Evolutionary conservation across 805 yeast genomes (phyloP), one percentile per base, ranked within the genome.

Genomic region (Metschnikowia rubicola): DNA sequence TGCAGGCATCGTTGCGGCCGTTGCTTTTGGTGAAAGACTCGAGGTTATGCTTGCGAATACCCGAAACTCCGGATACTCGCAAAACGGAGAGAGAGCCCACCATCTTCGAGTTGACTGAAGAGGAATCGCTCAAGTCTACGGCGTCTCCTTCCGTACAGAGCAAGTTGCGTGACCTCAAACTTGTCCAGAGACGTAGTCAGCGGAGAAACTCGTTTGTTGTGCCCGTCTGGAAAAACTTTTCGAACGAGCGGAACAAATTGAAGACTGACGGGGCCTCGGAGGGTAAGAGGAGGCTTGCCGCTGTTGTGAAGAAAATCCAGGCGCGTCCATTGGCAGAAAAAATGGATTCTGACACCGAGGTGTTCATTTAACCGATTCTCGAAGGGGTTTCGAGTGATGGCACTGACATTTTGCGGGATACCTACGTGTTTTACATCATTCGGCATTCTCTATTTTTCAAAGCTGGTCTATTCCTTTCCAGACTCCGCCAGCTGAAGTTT

Each of bases 121-220:
- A 21, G 26, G 8, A 21, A 15, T 8, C 19, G 10, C 30, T 19
- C 29, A 33, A 28, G 30, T 30, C 11, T 12, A 4, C 31, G 4
- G 13, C 17, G 19, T 43, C 46, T 8, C 41, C 40, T 17, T 26
- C 34, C 17, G 2, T 31, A 4, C 15, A 30, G 13, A 12, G 41
- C n/a, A n/a, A 11, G 13, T 38, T 43, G 39, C 38, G 19, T 19
- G 47, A 43, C 10, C 38, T 43, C 19, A 43, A 43, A 21, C 35
- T 43, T 9, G 38, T 43, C 26, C 38, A 35, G 19, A 43, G 26
- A 15, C 37, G 29, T 3, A 26, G 19, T 11, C 37, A 37, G 28
- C 41, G 11, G 28, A n/a, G 26, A 11, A 37, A 36, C 35, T 12
- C 10, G 6, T 21, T 21, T 12, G 26, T 29, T 15, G 41, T 43